Conservation (phyloP, 2,329 filamentous ascomycete species). For the Domatiomyces catenatus region DNA sequence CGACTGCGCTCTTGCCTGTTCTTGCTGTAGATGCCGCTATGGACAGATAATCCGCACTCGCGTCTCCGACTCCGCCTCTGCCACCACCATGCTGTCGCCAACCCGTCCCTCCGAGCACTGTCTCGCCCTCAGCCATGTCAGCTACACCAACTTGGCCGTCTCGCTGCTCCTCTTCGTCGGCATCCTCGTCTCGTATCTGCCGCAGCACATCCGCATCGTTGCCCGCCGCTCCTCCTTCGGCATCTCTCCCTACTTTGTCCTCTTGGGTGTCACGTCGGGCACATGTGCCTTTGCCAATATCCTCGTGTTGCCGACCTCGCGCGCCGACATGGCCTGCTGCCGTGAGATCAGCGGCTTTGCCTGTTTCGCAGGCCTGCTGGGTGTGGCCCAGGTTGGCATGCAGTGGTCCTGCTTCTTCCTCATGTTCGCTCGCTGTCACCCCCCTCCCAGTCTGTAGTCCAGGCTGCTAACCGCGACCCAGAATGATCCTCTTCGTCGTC, state of each 20-base stretch:
- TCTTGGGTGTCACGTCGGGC: slow-evolving; percentile 81
- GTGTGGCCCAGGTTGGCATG: slow-evolving; percentile 76
- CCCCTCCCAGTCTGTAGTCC: neutral
- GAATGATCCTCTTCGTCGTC: slow-evolving; percentile 80
- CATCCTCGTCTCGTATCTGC: slow-evolving; percentile 82
- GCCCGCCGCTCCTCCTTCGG: slow-evolving; percentile 73
- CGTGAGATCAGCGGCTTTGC: slow-evolving; percentile 64
- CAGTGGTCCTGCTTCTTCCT: slow-evolving; percentile 86
- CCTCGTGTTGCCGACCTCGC: slow-evolving; percentile 66
- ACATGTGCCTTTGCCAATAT: slow-evolving; percentile 88
- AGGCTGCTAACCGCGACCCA: slow-evolving; percentile 24
- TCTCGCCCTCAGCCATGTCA: slow-evolving; percentile 7
- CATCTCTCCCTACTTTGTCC: slow-evolving; percentile 86
- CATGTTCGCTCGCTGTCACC: slow-evolving; percentile 46
- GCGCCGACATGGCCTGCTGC: slow-evolving; percentile 74
- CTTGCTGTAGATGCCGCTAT: too few relatives aligned
- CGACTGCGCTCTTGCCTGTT: too few relatives aligned
- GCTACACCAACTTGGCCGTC: slow-evolving; percentile 17
- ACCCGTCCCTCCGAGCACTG: neutral
- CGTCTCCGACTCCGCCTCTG: neutral
- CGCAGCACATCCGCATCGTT: slow-evolving; percentile 88
- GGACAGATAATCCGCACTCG: neutral
- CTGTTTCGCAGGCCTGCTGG: slow-evolving; percentile 71
- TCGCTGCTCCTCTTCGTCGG: slow-evolving; percentile 58
- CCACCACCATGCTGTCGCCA: neutral